Evolutionary conservation across 2,329 filamentous ascomycete species (phyloP).

Genomic region (Aspergillus terreus): DNA sequence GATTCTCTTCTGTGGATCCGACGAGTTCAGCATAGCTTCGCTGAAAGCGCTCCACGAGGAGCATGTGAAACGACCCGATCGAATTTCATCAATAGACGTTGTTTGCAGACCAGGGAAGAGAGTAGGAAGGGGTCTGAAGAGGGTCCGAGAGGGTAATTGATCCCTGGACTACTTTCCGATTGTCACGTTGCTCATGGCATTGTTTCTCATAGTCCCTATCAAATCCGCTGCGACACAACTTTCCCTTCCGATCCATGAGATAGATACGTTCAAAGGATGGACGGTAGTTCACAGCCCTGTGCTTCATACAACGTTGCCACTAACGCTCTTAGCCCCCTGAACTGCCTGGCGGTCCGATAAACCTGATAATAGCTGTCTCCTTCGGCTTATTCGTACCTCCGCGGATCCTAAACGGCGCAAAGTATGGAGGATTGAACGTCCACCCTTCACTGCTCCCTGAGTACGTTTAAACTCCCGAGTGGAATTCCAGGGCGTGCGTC

Average conservation of each 20-base stretch:
- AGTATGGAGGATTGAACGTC: conserved; percentile 86
- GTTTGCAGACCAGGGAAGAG: conserved; percentile 75
- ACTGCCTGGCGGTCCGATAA: conserved; percentile 48
- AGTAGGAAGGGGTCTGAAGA: conserved; percentile 71
- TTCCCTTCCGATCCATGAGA: conserved; percentile 65
- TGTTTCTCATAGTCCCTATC: conserved; percentile 63
- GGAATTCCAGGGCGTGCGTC: background rate
- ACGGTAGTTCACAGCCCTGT: conserved; percentile 48
- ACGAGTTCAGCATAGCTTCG: conserved; percentile 80
- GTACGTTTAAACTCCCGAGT: conserved; percentile 35
- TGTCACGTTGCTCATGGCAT: conserved; percentile 4
- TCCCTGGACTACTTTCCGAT: background rate
- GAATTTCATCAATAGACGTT: conserved; percentile 77
- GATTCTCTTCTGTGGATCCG: conserved; percentile 92
- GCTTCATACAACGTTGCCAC: conserved; percentile 5
- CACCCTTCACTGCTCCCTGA: conserved; percentile 89
- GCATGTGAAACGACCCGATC: conserved; percentile 47
- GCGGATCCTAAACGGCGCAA: conserved; percentile 64
- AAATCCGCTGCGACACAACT: conserved; percentile 62
- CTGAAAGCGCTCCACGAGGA: conserved; percentile 66
- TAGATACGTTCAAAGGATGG: conserved; percentile 82
- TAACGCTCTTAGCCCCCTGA: conserved; percentile 50
- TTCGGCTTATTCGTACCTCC: conserved; percentile 87
- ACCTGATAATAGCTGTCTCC: conserved; percentile 86
- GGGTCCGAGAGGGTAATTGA: conserved; percentile 59